Evolutionary conservation across 257 asterid species (phyloP).

Genomic region (Anisodus acutangulus): DNA sequence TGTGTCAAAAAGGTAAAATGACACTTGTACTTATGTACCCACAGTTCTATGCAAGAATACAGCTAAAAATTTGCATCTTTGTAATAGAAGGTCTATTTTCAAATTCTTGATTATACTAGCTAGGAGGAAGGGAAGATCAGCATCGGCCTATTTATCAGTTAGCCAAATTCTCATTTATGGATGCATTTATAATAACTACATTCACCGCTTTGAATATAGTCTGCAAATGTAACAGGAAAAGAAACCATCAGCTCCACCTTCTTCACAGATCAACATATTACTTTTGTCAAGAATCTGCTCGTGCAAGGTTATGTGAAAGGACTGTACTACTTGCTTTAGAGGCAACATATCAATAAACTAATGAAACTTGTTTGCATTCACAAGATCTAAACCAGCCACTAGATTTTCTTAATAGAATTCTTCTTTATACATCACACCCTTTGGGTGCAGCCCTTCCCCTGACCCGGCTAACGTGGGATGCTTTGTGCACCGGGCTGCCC

Average conservation of each 20-base stretch:
- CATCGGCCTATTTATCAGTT: not conserved
- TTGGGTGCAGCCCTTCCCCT: no score
- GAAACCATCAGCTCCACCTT: no score
- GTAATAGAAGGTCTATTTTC: not conserved
- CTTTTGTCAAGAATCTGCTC: not conserved
- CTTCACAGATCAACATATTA: no score
- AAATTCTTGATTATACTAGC: not conserved
- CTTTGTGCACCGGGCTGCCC: no score
- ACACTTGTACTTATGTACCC: not conserved
- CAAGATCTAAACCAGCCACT: not conserved
- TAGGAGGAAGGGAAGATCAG: not conserved
- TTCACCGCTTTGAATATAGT: no score
- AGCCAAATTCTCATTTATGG: not conserved
- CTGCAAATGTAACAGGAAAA: no score
- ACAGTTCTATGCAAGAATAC: constrained; percentile 14
- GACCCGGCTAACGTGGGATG: no score
- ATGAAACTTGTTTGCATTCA: not conserved
- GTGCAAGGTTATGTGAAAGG: not conserved
- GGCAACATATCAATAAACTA: not conserved
- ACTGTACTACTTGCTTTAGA: not conserved
- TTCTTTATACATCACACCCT: no score
- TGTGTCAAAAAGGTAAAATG: constrained; percentile 10
- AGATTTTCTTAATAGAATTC: not conserved
- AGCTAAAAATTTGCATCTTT: not conserved
- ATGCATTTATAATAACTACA: no score